These are phyloP conservation scores for Colletotrichum sp. DNA, from an alignment of 2,329 filamentous ascomycete genomes.

Conservation along the genomic window DNA sequence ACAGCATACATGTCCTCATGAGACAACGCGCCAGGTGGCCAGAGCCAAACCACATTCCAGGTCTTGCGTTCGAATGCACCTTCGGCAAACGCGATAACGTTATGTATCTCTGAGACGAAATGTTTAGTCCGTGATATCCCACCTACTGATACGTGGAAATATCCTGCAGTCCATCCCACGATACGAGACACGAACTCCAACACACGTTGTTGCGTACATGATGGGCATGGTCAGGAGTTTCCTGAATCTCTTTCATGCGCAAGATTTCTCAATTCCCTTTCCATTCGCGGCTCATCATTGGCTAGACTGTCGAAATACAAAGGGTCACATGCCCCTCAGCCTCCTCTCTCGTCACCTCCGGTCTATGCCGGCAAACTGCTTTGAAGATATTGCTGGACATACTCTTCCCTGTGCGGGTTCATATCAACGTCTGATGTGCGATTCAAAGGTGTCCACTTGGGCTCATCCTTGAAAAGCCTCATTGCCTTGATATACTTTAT, in stretches of 20 bases:
- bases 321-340: neutral
- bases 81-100: neutral
- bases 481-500: slow-evolving; percentile 90
- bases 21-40: neutral
- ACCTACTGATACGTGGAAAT: neutral
- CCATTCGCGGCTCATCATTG: neutral
- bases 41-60: neutral
- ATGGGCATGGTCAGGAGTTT: neutral
- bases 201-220: neutral
- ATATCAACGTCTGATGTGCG: slow-evolving; percentile 76
- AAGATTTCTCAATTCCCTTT: neutral
- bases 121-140: neutral
- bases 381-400: slow-evolving; percentile 58
- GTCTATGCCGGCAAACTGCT: neutral
- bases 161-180: neutral
- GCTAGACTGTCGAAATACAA: neutral
- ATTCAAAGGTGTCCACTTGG: slow-evolving; percentile 96
- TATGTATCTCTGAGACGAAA: neutral
- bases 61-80: neutral
- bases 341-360: neutral
- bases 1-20: neutral
- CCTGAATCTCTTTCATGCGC: neutral
- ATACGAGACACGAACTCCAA: neutral
- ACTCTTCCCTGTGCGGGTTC: slow-evolving; percentile 81
- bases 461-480: slow-evolving; percentile 97